A percentile compares a stretch with the other conserved stretches of the same genome.
phyloP scores from a whole-genome alignment of 2,329 filamentous ascomycete genomes.

The Triangularia verruculosa region DNA sequence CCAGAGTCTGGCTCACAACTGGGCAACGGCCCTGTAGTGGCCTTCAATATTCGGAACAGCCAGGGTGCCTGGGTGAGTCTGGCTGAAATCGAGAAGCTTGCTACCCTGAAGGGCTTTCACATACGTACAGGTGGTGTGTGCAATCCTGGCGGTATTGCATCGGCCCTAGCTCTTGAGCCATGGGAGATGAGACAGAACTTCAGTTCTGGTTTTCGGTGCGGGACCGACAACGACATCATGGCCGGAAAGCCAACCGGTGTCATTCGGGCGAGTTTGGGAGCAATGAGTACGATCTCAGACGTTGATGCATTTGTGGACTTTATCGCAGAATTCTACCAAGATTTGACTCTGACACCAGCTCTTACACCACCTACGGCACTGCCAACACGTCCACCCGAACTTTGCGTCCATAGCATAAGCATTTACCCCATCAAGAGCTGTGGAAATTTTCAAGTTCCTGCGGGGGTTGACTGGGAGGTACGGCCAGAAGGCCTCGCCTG shows the following conservation, averaged over 20 bases:
- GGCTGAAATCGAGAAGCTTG: slow-evolving; percentile 82
- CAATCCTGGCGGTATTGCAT: slow-evolving; percentile 83
- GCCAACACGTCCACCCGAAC: slow-evolving; percentile 20
- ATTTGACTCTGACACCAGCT: slow-evolving; percentile 16
- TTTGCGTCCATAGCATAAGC: slow-evolving; percentile 61
- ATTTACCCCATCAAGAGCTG: slow-evolving; percentile 97
- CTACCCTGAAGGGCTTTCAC: slow-evolving; percentile 74
- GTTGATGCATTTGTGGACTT: slow-evolving; percentile 70
- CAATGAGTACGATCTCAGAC: slow-evolving; percentile 80
- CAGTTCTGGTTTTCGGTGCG: slow-evolving; percentile 79
- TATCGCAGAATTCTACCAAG: slow-evolving; percentile 63
- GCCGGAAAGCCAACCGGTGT: slow-evolving; percentile 84
- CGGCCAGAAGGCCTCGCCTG: slow-evolving; percentile 80
- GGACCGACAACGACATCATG: slow-evolving; percentile 76
- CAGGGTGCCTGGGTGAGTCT: slow-evolving; percentile 74
- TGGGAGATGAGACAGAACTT: slow-evolving; percentile 86
- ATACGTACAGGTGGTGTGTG: slow-evolving; percentile 86
- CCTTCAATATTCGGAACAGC: slow-evolving; percentile 76
- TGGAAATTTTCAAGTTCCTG: slow-evolving; percentile 69
- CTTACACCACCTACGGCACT: background rate
- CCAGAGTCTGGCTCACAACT: slow-evolving; percentile 19
- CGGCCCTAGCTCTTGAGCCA: slow-evolving; percentile 67
- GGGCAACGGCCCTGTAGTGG: slow-evolving; percentile 69
- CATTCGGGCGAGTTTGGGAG: slow-evolving; percentile 80
- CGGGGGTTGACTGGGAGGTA: slow-evolving; percentile 67